Percentiles rank a stretch among this genome's conserved stretches.
phyloP scores from a whole-genome alignment of 164 flowering plant species.

The Tinospora cordifolia region DNA sequence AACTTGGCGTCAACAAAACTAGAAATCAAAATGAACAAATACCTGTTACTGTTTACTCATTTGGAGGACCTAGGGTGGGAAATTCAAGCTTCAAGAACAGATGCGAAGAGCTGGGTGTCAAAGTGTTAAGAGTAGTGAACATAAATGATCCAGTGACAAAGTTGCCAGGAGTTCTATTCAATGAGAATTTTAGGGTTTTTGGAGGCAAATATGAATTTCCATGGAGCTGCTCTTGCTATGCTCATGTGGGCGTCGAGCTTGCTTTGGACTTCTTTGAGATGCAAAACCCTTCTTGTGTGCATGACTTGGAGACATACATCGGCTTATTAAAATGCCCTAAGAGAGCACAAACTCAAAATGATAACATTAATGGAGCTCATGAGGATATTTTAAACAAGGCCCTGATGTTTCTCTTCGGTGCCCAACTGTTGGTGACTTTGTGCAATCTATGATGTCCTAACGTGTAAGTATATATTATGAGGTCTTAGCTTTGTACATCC shows the following conservation, averaged over 20 bases:
- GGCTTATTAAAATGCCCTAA: constrained; percentile 31
- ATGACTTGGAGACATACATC: constrained; percentile 50
- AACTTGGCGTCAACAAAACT: constrained; percentile 46
- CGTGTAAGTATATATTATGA: neutral
- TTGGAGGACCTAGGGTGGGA: constrained; percentile 81
- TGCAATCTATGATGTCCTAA: constrained; percentile 19
- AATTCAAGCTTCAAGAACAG: constrained; percentile 55
- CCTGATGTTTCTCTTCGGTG: constrained; percentile 20
- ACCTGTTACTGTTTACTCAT: constrained; percentile 65
- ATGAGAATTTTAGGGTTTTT: constrained; percentile 52
- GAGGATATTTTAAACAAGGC: constrained; percentile 21
- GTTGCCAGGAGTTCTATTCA: constrained; percentile 30
- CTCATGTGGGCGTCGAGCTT: constrained; percentile 58
- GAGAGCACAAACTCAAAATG: constrained; percentile 13
- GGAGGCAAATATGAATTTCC: constrained; percentile 43
- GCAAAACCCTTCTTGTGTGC: constrained; percentile 55
- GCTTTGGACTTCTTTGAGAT: constrained; percentile 54
- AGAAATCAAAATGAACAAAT: constrained; percentile 8
- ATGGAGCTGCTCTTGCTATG: constrained; percentile 60
- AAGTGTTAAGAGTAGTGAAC: constrained; percentile 60
- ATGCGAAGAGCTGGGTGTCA: constrained; percentile 68
- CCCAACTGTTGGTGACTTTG: constrained; percentile 25
- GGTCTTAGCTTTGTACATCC: constrained; percentile 2
- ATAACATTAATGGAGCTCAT: constrained; percentile 12
- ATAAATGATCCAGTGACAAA: constrained; percentile 48